Percentiles rank a stretch among this genome's conserved stretches.
These are phyloP conservation scores for Naumovozyma baii DNA, from an alignment of 805 yeast species.

Conservation along the genomic window DNA sequence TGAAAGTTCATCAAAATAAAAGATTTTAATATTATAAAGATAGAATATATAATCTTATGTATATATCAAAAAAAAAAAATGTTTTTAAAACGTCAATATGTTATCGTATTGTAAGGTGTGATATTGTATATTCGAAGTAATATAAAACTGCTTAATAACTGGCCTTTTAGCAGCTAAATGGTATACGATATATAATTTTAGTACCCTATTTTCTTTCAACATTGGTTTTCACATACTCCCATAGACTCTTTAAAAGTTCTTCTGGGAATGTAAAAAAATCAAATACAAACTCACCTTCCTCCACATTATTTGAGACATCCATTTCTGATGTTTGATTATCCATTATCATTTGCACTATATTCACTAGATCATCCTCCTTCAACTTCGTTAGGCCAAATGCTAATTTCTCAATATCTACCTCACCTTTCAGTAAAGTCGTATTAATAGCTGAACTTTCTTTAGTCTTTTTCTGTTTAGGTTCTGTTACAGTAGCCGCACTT, in stretches of 20 bases:
- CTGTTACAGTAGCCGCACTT: conserved; percentile 17
- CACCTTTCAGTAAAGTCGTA: conserved; percentile 47
- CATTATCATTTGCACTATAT: conserved; percentile 94
- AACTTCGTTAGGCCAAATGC: conserved; percentile 85
- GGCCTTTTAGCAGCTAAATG: too few relatives aligned
- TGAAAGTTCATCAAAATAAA: too few relatives aligned
- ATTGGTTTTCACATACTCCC: conserved; percentile 87
- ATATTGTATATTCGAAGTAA: too few relatives aligned
- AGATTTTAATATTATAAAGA: too few relatives aligned
- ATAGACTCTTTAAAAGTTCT: conserved; percentile 76
- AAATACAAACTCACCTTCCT: conserved; percentile 95
- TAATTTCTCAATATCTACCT: conserved; percentile 78
- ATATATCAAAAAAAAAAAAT: too few relatives aligned
- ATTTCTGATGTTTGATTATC: conserved; percentile 91
- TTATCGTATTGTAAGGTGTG: too few relatives aligned
- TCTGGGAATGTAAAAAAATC: conserved; percentile 92
- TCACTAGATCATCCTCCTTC: conserved; percentile 84
- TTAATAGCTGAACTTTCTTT: conserved; percentile 31
- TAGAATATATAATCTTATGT: too few relatives aligned
- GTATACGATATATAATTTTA: too few relatives aligned
- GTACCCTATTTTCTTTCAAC: conserved; percentile 21
- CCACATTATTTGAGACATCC: conserved; percentile 92
- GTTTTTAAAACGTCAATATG: too few relatives aligned
- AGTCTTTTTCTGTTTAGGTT: conserved; percentile 41
- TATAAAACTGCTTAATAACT: too few relatives aligned